Conservation (phyloP, 192 early-diverging fungal genomes). For the Podila verticillata region DNA sequence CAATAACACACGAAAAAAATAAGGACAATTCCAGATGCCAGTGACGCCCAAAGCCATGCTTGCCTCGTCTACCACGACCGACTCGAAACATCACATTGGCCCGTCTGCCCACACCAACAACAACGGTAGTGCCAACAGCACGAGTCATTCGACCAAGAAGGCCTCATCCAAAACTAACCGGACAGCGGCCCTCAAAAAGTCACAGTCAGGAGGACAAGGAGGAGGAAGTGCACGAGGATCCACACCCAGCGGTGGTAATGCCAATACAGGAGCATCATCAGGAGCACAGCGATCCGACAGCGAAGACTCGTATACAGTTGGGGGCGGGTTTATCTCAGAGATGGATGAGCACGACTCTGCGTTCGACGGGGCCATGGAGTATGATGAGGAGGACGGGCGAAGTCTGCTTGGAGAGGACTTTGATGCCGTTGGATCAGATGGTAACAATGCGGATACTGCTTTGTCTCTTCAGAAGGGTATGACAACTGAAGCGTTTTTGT, state of each 20-base stretch:
- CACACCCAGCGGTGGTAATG: background rate
- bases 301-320: slow-evolving; percentile 34
- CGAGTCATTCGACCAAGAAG: slow-evolving; percentile 1
- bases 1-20: background rate
- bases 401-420: slow-evolving; percentile 47
- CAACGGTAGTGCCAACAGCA: background rate
- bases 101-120: slow-evolving; percentile 2
- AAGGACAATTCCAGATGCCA: slow-evolving; percentile 12
- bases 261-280: background rate
- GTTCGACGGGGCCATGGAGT: slow-evolving; percentile 49
- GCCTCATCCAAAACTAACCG: slow-evolving; percentile 1
- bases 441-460: slow-evolving; percentile 13
- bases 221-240: background rate
- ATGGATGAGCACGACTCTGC: slow-evolving; percentile 51
- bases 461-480: background rate
- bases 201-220: background rate
- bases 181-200: background rate
- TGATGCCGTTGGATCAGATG: slow-evolving; percentile 41
- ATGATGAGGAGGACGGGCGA: slow-evolving; percentile 45
- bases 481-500: background rate
- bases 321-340: slow-evolving; percentile 45
- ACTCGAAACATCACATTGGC: slow-evolving; percentile 15
- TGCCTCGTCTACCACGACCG: slow-evolving; percentile 16
- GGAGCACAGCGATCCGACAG: slow-evolving; percentile 27
- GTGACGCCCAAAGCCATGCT: slow-evolving; percentile 24